These are phyloP conservation scores for Saraca asoca DNA, from an alignment of 331 rosid genomes.

Conservation along the genomic window DNA sequence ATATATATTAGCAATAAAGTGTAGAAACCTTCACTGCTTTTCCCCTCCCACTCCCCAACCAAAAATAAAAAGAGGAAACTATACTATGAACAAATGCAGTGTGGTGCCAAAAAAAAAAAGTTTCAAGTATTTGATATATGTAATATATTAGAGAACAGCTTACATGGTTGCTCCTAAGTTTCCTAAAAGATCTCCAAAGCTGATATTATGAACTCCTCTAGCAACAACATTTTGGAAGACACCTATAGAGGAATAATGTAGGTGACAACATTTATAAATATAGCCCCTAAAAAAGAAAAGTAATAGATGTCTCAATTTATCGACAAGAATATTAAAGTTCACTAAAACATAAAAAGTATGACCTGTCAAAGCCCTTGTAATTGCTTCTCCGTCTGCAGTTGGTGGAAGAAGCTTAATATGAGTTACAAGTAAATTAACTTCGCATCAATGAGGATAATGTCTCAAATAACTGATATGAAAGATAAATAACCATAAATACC, in stretches of 20 bases:
- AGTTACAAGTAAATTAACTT: too few species aligned
- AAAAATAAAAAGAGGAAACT: too few species aligned
- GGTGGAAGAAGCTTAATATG: slow-evolving; percentile 81
- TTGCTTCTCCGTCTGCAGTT: slow-evolving; percentile 76
- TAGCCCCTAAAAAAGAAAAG: slow-evolving; percentile 17
- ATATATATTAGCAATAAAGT: too few species aligned
- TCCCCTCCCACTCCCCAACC: too few species aligned
- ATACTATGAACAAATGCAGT: too few species aligned
- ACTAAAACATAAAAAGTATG: slow-evolving; percentile 35
- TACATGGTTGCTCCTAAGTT: slow-evolving; percentile 91
- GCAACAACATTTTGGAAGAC: slow-evolving; percentile 89
- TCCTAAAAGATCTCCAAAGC: slow-evolving; percentile 90
- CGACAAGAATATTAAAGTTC: slow-evolving; percentile 28
- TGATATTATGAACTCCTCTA: slow-evolving; percentile 82
- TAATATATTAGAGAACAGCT: slow-evolving; percentile 32
- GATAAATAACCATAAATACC: slow-evolving; percentile 58
- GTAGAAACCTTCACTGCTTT: too few species aligned
- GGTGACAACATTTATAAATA: slow-evolving; percentile 17
- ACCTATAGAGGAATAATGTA: slow-evolving; percentile 46
- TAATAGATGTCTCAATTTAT: slow-evolving; percentile 7
- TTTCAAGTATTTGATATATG: too few species aligned
- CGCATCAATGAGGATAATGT: too few species aligned
- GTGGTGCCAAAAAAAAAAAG: too few species aligned
- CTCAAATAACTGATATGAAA: too few species aligned
- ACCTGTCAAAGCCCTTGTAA: slow-evolving; percentile 96